Percentiles rank a stretch among this genome's conserved stretches.
Conservation (phyloP, 768 basidiomycete genomes). For the Galerina sulciceps region DNA sequence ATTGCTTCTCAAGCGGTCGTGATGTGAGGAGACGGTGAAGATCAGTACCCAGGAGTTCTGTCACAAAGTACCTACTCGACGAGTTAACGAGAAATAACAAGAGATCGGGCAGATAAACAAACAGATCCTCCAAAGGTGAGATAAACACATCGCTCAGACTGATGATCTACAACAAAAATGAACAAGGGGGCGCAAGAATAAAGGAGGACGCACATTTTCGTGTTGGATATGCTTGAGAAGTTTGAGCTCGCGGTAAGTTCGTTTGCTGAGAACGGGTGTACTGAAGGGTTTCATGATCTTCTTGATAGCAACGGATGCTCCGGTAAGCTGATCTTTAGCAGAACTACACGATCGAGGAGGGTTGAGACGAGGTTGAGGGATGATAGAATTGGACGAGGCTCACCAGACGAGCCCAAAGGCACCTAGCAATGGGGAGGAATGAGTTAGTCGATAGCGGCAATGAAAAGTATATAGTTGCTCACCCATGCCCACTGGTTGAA, state of each 20-base stretch:
- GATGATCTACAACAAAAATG: slow-evolving; percentile 73
- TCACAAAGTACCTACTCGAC: slow-evolving; percentile 89
- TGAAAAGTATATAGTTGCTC: slow-evolving; percentile 29
- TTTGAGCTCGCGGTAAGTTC: slow-evolving; percentile 98
- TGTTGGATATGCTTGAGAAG: slow-evolving; percentile 98
- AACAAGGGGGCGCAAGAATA: background rate
- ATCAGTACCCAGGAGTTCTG: slow-evolving; percentile 97
- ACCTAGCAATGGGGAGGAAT: slow-evolving; percentile 45
- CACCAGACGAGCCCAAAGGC: slow-evolving; percentile 99
- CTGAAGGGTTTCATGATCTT: slow-evolving; percentile 99
- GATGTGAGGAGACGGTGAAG: slow-evolving; percentile 96
- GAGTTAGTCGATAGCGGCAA: slow-evolving; percentile 1
- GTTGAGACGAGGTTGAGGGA: slow-evolving; percentile 3
- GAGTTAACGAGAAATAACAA: slow-evolving; percentile 4
- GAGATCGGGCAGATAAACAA: slow-evolving; percentile 30
- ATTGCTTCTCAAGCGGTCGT: slow-evolving; percentile 97
- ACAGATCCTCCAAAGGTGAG: slow-evolving; percentile 98
- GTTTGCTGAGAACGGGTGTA: slow-evolving; percentile 96
- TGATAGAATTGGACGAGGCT: slow-evolving; percentile 23
- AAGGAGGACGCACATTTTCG: slow-evolving; percentile 77
- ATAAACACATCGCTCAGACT: slow-evolving; percentile 99
- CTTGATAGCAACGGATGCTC: slow-evolving; percentile 96
- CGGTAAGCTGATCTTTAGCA: slow-evolving; percentile 93
- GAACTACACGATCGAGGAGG: slow-evolving; percentile 54
- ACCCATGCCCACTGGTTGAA: slow-evolving; percentile 99